A percentile compares a stretch with the other conserved stretches of the same genome.
These are phyloP conservation scores for Ascomycota sp. DNA, from an alignment of 2,329 filamentous ascomycete species.

Conservation along the genomic window DNA sequence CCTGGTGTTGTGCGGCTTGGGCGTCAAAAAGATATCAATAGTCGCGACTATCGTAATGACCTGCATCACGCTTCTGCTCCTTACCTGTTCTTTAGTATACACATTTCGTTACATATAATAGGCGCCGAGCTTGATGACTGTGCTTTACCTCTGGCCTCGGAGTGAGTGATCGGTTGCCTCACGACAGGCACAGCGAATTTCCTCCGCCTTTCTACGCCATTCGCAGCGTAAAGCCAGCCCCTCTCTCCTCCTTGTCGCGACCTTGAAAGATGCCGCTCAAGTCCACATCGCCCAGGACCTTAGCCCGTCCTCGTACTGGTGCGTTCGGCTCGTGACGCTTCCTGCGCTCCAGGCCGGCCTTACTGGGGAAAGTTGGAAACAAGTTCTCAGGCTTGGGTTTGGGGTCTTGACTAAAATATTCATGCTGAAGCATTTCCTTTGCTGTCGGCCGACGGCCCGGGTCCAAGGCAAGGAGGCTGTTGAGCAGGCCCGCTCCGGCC, in stretches of 20 bases:
- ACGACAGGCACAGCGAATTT: too few relatives aligned
- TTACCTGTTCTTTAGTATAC: background rate
- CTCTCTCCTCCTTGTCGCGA: slow-evolving; percentile 38
- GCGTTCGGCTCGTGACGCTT: slow-evolving; percentile 55
- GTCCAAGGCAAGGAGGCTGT: slow-evolving; percentile 48
- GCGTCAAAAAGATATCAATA: background rate
- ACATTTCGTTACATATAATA: background rate
- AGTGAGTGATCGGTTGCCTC: too few relatives aligned
- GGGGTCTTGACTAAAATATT: slow-evolving; percentile 76
- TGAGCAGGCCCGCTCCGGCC: slow-evolving; percentile 48
- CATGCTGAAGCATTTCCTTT: slow-evolving; percentile 49
- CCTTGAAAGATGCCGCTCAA: slow-evolving; percentile 51
- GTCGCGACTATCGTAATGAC: background rate
- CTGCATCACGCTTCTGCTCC: background rate
- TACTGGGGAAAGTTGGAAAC: slow-evolving; percentile 93
- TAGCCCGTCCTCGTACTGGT: slow-evolving; percentile 50
- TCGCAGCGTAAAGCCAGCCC: slow-evolving; percentile 42
- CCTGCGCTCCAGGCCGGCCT: slow-evolving; percentile 73
- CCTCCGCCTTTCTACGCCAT: slow-evolving; percentile 19
- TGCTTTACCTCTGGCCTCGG: background rate
- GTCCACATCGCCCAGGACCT: slow-evolving; percentile 32
- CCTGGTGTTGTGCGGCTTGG: background rate
- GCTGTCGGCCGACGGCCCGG: slow-evolving; percentile 50
- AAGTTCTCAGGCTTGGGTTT: slow-evolving; percentile 73
- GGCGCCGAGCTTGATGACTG: background rate